Base-by-base conservation (phyloP, 1,139 yeast genomes). In the Debaryomycetaceae sp. region DNA sequence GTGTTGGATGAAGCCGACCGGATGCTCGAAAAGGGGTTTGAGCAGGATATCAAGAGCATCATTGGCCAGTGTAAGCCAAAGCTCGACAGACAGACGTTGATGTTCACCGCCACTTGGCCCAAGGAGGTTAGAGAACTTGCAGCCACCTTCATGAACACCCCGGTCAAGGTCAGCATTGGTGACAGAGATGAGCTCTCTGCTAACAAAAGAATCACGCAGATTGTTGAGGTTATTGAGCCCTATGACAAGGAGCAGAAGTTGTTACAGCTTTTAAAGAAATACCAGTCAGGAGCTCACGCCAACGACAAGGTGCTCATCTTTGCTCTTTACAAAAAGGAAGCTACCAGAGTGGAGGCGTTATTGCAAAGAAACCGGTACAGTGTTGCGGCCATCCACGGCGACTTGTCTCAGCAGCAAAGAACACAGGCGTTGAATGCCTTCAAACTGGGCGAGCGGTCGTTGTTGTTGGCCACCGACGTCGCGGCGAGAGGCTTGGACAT, bases 401-500 rank as follows among this genome's bases (percentile, higher is more conserved):
- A 91, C 55, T 71, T 91, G 50, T 75, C 86, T 31, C 99, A 91
- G 63, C 82, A 74, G 36, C 97, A 91, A 61, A 81, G 99, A 62
- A 83, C 96, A 3, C 75, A 68, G 44, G 96, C 99, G 2, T 66
- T 91, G 40, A 81, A 78, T 29, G 78, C 80, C 43, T 91, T 91
- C 71, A 93, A 93, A 60, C 57, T 71, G 19, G 98, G 98, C 25
- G 71, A 71, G 32, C 71, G 83, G 38, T 81, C 75, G 48, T 65
- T 91, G 34, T 63, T 91, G 53, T 71, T 91, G 47, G 99, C 99
- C 22, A 91, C 99, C 2, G 98, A 93, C 65, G 99, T 91, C 34
- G 99, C 99, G 27, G 98, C 98, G 21, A 78, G 99, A 65, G 99
- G 99, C 41, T 73, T 91, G 45, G 99, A 91, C 60, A 91, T 91